phyloP scores from a whole-genome alignment of 352 stramenopile species.

The Plasmopara muralis region DNA sequence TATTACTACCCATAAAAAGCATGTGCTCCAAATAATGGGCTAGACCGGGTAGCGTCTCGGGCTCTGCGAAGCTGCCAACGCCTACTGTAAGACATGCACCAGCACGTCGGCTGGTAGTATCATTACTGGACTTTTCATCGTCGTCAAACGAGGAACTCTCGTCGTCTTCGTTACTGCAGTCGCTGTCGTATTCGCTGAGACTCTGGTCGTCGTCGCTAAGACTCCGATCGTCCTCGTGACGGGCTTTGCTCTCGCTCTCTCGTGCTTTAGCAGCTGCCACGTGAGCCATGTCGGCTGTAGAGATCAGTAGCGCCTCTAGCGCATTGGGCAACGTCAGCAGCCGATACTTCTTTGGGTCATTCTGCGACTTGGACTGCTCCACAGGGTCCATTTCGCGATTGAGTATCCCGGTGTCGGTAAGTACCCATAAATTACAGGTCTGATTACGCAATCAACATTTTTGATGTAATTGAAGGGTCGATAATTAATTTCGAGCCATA shows the following conservation, averaged over 20 bases:
- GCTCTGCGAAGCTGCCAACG: constrained; percentile 68
- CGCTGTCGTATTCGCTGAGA: constrained; percentile 24
- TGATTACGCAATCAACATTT: not conserved
- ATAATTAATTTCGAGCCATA: constrained; percentile 1
- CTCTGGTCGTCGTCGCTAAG: constrained; percentile 3
- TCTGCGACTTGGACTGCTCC: constrained; percentile 60
- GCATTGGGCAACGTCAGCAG: constrained; percentile 72
- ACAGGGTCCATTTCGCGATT: constrained; percentile 27
- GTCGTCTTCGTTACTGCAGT: constrained; percentile 17
- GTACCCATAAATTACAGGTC: no score
- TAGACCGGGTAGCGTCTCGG: constrained; percentile 59
- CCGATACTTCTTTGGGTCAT: constrained; percentile 83
- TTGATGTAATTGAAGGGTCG: not conserved
- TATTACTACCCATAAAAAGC: constrained; percentile 92
- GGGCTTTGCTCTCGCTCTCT: constrained; percentile 22
- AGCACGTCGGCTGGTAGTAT: constrained; percentile 28
- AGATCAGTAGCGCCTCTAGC: constrained; percentile 74
- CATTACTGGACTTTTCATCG: constrained; percentile 27
- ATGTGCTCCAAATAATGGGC: constrained; percentile 95
- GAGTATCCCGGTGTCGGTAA: not conserved
- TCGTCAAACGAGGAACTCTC: constrained; percentile 29
- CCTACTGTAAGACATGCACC: constrained; percentile 65
- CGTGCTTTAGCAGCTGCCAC: constrained; percentile 20
- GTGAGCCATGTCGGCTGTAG: constrained; percentile 37
- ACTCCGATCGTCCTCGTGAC: constrained; percentile 19